Base-by-base conservation (phyloP, 169 alveolate species). In the Perkinsus marinus region DNA sequence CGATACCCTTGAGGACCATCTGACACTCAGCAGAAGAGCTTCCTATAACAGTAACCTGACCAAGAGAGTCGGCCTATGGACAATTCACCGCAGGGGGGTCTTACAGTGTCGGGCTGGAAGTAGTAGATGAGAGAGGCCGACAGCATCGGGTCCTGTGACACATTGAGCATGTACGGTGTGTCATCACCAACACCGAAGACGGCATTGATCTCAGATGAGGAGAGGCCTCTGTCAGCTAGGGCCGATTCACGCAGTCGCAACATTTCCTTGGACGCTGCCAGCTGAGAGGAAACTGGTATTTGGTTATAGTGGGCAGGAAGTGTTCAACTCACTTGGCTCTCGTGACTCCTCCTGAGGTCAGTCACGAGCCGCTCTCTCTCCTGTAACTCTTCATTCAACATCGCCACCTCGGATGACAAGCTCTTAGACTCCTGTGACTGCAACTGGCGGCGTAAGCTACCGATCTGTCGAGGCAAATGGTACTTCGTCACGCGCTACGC, bases 41-140 rank as follows among this genome's bases (percentile, higher is more conserved):
- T 0, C 79, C 93, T 13, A 91, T 39, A 34, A 68, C 43, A 30
- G 93, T 79, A 16, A 5, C 39, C 93, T 79, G 91, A 5, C 10
- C 46, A 41, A 10, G 46, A 68, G 68, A 10, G 79, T n/a, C n/a
- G 37, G 22, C 9, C 5, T 2, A 57, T 30, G 22, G 79, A 13
- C 0, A 19, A 57, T 7, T 0, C 79, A 0, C 79, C 30, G 5
- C 26, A 26, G 26, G 79, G n/a, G 22, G 79, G 7, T 57, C 79
- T 26, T 16, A 57, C 79, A 19, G 79, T 30, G 22, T 57, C 79
- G 22, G 37, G 37, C 16, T 90, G 90, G 43, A 91, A 46, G 91
- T 69, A 91, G 90, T 91, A 91, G 90, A 91, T 90, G 90, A 91
- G 79, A 57, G 91, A 91, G 10, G 68, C 91, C 7, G 91, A 39